Evolutionary conservation across 2,329 filamentous ascomycete species (phyloP).

Genomic region (Magnaporthales sp.): DNA sequence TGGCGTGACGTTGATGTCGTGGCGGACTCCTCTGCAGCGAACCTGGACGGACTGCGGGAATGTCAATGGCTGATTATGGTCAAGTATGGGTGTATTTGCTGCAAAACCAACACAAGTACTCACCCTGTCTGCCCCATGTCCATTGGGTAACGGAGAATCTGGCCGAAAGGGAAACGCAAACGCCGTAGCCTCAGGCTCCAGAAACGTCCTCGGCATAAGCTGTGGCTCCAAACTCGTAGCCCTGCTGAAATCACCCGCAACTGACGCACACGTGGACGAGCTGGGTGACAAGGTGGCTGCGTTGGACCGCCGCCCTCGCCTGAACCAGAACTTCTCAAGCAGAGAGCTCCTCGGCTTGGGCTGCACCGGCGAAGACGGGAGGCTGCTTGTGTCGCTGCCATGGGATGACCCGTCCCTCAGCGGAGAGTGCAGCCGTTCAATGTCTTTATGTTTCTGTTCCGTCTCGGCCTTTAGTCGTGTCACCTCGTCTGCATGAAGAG

Average conservation of each 20-base stretch:
- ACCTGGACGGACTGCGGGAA: conserved; percentile 35
- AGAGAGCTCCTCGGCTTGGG: conserved; percentile 30
- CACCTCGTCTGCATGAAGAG: conserved; percentile 24
- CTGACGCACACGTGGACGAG: conserved; percentile 17
- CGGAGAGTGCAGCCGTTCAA: conserved; percentile 34
- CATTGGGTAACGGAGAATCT: conserved; percentile 73
- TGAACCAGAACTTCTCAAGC: conserved; percentile 39
- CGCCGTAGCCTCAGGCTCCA: conserved; percentile 6
- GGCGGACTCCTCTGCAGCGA: conserved; percentile 59
- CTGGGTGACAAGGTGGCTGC: conserved; percentile 23
- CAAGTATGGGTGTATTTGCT: neutral
- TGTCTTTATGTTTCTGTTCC: conserved; percentile 40
- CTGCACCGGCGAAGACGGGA: conserved; percentile 8
- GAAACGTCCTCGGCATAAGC: conserved; percentile 8
- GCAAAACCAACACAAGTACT: conserved; percentile 20
- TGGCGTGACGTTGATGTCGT: conserved; percentile 62
- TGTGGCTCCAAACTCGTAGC: conserved; percentile 22
- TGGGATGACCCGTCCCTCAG: conserved; percentile 25
- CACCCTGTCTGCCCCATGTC: conserved; percentile 71
- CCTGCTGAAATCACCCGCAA: conserved; percentile 23
- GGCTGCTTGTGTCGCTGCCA: conserved; percentile 13
- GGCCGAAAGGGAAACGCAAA: conserved; percentile 28
- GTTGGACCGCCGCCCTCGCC: conserved; percentile 31
- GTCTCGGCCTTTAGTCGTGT: conserved; percentile 38
- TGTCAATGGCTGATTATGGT: conserved; percentile 1